Conservation (phyloP, 495 filamentous ascomycete species). For the Penicillium pulvis region DNA sequence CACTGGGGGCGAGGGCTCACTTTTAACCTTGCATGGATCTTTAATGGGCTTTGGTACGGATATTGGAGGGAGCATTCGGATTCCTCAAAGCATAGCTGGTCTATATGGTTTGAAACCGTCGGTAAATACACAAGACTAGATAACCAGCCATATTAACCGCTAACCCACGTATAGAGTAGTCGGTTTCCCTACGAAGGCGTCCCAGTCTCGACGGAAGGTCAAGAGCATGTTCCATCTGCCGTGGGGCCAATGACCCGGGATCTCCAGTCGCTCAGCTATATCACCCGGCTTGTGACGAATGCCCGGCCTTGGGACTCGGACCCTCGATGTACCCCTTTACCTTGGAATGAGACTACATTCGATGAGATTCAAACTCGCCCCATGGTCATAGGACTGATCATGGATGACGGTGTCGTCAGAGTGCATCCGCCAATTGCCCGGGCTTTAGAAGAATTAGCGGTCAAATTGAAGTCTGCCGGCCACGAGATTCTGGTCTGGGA, state of each 20-base stretch:
- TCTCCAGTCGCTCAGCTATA: constrained; percentile 41
- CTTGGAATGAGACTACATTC: constrained; percentile 47
- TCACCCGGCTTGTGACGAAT: constrained; percentile 43
- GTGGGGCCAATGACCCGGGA: constrained; percentile 53
- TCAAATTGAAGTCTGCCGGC: constrained; percentile 37
- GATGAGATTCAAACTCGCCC: constrained; percentile 41
- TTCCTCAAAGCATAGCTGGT: constrained; percentile 56
- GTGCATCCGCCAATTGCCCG: constrained; percentile 52
- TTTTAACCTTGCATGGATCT: constrained; percentile 62
- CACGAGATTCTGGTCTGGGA: constrained; percentile 55
- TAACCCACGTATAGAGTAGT: constrained; percentile 33
- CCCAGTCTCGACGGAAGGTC: constrained; percentile 52
- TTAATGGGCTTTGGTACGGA: constrained; percentile 66
- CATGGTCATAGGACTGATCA: constrained; percentile 49
- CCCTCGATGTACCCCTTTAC: constrained; percentile 48
- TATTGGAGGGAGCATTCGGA: constrained; percentile 62
- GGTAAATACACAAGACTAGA: constrained; percentile 29
- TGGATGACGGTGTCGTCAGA: constrained; percentile 53
- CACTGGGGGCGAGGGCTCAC: constrained; percentile 64
- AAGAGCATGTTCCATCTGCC: constrained; percentile 55
- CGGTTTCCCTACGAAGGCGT: constrained; percentile 51
- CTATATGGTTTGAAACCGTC: constrained; percentile 60
- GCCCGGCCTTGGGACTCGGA: constrained; percentile 47
- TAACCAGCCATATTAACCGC: background rate
- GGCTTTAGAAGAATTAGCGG: constrained; percentile 39